These are phyloP conservation scores for Artomyces pyxidatus DNA, from an alignment of 768 basidiomycete genomes.

Conservation along the genomic window DNA sequence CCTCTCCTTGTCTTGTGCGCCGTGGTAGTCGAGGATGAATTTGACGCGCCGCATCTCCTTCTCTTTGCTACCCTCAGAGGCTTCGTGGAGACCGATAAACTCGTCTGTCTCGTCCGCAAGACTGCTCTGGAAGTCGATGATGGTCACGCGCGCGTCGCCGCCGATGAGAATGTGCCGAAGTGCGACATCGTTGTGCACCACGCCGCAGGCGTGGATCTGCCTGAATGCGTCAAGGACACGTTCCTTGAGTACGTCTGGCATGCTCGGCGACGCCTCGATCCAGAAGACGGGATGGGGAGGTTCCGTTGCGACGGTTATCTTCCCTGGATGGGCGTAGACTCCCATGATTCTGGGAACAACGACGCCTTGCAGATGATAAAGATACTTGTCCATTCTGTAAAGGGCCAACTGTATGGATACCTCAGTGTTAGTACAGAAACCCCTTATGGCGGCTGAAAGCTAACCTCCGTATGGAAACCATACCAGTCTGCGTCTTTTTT, in stretches of 20 bases:
- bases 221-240: slow-evolving; percentile 42
- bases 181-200: slow-evolving; percentile 25
- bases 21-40: slow-evolving; percentile 41
- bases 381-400: slow-evolving; percentile 37
- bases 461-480: slow-evolving; percentile 33
- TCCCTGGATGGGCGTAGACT: slow-evolving; percentile 31
- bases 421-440: slow-evolving; percentile 1
- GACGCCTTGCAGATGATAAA: slow-evolving; percentile 43
- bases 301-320: slow-evolving; percentile 41
- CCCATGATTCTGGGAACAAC: slow-evolving; percentile 48
- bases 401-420: slow-evolving; percentile 36
- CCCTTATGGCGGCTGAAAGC: slow-evolving; percentile 3
- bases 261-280: slow-evolving; percentile 50
- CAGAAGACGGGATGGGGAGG: slow-evolving; percentile 52
- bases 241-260: slow-evolving; percentile 48
- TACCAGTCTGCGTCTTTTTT: slow-evolving; percentile 27
- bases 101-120: slow-evolving; percentile 23
- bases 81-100: slow-evolving; percentile 27
- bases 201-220: slow-evolving; percentile 29
- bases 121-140: slow-evolving; percentile 48
- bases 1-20: slow-evolving; percentile 28
- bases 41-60: slow-evolving; percentile 50
- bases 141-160: slow-evolving; percentile 32
- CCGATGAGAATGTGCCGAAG: slow-evolving; percentile 44
- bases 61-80: slow-evolving; percentile 33